Percentiles rank a stretch among this genome's conserved stretches.
Conservation (phyloP, 2,329 filamentous ascomycete genomes). For the Ophiostoma himal-ulmi region DNA sequence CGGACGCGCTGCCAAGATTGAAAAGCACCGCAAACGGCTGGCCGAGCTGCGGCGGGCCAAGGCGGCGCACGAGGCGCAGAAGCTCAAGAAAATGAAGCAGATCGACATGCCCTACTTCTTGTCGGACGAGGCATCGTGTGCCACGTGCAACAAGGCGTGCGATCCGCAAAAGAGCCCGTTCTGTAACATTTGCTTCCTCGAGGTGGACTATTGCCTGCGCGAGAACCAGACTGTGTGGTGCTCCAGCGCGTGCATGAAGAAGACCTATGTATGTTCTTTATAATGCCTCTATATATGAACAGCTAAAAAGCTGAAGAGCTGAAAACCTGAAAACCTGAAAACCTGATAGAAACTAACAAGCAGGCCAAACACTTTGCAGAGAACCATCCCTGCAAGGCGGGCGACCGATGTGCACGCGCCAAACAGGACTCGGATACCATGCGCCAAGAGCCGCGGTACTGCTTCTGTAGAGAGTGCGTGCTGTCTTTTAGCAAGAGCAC, state of each 20-base stretch:
- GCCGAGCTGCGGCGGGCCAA: constrained; percentile 58
- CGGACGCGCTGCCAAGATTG: constrained; percentile 27
- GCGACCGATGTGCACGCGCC: constrained; percentile 22
- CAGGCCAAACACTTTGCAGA: constrained; percentile 17
- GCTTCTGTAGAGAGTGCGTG: constrained; percentile 35
- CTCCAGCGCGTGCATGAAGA: constrained; percentile 23
- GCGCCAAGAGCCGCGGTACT: constrained; percentile 21
- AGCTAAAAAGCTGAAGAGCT: no score
- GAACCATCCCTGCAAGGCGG: constrained; percentile 23
- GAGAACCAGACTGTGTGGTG: constrained; percentile 26
- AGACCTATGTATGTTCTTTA: constrained; percentile 13
- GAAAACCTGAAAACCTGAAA: no score
- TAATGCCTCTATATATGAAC: background rate
- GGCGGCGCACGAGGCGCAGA: constrained; percentile 41
- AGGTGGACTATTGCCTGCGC: constrained; percentile 25
- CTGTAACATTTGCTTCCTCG: constrained; percentile 27
- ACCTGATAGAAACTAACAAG: background rate
- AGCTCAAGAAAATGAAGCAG: constrained; percentile 38
- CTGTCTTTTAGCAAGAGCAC: constrained; percentile 29
- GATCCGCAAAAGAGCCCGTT: constrained; percentile 23
- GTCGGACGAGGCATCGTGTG: constrained; percentile 22
- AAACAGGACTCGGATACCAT: background rate
- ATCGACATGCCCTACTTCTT: constrained; percentile 25
- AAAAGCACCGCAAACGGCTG: constrained; percentile 31
- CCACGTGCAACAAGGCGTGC: constrained; percentile 21